phyloP scores from a whole-genome alignment of 1,139 yeast species.

The Blastobotrys arbuscula region DNA sequence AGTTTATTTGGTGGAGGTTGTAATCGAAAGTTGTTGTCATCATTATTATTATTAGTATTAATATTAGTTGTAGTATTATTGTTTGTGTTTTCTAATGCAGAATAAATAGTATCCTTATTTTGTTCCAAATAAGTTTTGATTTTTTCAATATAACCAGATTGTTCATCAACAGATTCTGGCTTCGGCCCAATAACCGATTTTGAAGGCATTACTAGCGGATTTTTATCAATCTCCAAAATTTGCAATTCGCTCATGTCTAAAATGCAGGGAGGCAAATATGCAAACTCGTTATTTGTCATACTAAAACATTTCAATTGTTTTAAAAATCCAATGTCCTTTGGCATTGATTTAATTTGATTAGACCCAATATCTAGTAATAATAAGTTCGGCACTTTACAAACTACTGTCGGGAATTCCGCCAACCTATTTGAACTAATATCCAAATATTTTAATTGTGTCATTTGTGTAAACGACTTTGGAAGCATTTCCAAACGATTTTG shows the following conservation, averaged over 20 bases:
- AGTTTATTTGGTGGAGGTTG: conserved; percentile 12
- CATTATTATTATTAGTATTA: background rate
- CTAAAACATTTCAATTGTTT: conserved; percentile 47
- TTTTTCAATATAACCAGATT: conserved; percentile 50
- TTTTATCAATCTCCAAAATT: conserved; percentile 64
- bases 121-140: conserved; percentile 42
- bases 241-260: conserved; percentile 50
- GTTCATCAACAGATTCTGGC: conserved; percentile 37
- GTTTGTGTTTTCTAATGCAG: background rate
- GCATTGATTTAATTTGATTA: conserved; percentile 47
- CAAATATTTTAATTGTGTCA: conserved; percentile 51
- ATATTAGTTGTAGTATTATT: background rate
- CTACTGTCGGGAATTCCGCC: conserved; percentile 46
- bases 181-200: conserved; percentile 33
- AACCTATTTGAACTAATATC: conserved; percentile 63
- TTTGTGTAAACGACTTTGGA: conserved; percentile 44
- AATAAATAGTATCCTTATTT: conserved; percentile 17
- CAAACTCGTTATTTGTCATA: conserved; percentile 55
- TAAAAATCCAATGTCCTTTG: conserved; percentile 39
- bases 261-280: conserved; percentile 52
- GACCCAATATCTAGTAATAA: conserved; percentile 67
- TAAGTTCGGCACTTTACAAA: conserved; percentile 40
- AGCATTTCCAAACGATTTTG: conserved; percentile 45
- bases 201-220: conserved; percentile 56
- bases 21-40: conserved; percentile 1